These are phyloP conservation scores for Tremella mesenterica DNA, from an alignment of 768 basidiomycete species.

Conservation along the genomic window DNA sequence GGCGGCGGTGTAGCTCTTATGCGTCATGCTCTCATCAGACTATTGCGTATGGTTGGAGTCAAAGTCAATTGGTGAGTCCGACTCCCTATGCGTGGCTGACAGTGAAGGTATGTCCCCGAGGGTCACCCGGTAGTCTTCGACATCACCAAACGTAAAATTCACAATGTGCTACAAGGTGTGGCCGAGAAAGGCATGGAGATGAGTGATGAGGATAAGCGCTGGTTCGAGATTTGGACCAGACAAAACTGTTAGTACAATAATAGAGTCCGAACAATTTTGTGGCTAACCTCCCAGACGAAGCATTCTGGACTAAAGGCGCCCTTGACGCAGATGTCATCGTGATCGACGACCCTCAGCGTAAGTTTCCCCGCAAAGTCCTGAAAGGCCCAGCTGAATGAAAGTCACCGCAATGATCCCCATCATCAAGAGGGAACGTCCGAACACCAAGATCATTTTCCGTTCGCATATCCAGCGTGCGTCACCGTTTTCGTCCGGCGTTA, in stretches of 20 bases:
- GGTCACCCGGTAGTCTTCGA: conserved; percentile 76
- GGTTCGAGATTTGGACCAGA: conserved; percentile 60
- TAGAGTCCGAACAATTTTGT: neutral
- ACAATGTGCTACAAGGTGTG: conserved; percentile 69
- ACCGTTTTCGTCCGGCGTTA: neutral
- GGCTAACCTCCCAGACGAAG: conserved; percentile 45
- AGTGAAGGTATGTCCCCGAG: conserved; percentile 44
- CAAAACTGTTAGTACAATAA: conserved; percentile 52
- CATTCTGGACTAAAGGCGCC: conserved; percentile 75
- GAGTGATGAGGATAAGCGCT: conserved; percentile 65
- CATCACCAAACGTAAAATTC: conserved; percentile 54
- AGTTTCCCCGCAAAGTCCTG: no score
- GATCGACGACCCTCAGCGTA: conserved; percentile 54
- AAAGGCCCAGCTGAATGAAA: conserved; percentile 11
- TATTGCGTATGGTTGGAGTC: conserved; percentile 50
- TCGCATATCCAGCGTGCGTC: conserved; percentile 75
- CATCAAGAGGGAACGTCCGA: conserved; percentile 74
- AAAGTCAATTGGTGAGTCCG: conserved; percentile 26
- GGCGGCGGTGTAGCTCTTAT: conserved; percentile 91
- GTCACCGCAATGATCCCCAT: conserved; percentile 87
- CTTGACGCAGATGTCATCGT: conserved; percentile 67
- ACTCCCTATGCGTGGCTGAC: neutral
- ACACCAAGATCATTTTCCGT: conserved; percentile 81
- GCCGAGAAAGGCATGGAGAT: conserved; percentile 68
- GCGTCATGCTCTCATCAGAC: conserved; percentile 86